Conservation (phyloP, 2,329 filamentous ascomycete species). For the Xylariales sp. region DNA sequence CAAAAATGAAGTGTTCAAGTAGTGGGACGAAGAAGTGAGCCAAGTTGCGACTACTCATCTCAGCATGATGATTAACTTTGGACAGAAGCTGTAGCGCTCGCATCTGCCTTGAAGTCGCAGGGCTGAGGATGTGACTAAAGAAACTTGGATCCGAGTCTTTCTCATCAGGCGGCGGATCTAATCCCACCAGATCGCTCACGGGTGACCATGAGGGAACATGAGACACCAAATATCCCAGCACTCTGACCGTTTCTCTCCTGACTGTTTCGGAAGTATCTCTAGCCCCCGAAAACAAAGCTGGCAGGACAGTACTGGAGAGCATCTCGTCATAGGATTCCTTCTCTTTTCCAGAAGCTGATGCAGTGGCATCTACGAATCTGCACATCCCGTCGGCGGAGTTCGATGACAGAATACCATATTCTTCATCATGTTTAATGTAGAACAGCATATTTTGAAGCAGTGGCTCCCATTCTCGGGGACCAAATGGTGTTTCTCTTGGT, state of each 20-base stretch:
- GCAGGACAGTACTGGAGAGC: slow-evolving; percentile 62
- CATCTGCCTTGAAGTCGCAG: slow-evolving; percentile 79
- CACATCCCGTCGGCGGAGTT: slow-evolving; percentile 80
- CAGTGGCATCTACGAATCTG: slow-evolving; percentile 65
- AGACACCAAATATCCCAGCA: slow-evolving; percentile 74
- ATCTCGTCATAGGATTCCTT: slow-evolving; percentile 51
- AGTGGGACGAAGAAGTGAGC: slow-evolving; percentile 85
- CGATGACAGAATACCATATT: slow-evolving; percentile 73
- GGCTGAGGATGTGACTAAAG: slow-evolving; percentile 88
- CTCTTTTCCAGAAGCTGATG: slow-evolving; percentile 35
- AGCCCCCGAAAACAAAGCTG: slow-evolving; percentile 70
- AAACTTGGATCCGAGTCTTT: slow-evolving; percentile 66
- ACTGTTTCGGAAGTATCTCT: slow-evolving; percentile 79
- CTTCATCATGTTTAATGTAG: slow-evolving; percentile 79
- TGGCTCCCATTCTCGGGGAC: slow-evolving; percentile 76
- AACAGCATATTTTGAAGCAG: slow-evolving; percentile 86
- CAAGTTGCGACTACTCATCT: slow-evolving; percentile 71
- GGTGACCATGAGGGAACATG: slow-evolving; percentile 64
- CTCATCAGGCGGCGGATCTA: slow-evolving; percentile 61
- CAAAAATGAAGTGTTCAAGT: slow-evolving; percentile 90
- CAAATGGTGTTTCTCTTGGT: slow-evolving; percentile 54
- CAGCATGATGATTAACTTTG: slow-evolving; percentile 56
- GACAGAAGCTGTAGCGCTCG: slow-evolving; percentile 77
- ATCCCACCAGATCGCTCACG: slow-evolving; percentile 66
- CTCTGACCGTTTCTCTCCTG: slow-evolving; percentile 72